Evolutionary conservation across 306 rosid species (phyloP).

Genomic region (Cicer cuneatum): DNA sequence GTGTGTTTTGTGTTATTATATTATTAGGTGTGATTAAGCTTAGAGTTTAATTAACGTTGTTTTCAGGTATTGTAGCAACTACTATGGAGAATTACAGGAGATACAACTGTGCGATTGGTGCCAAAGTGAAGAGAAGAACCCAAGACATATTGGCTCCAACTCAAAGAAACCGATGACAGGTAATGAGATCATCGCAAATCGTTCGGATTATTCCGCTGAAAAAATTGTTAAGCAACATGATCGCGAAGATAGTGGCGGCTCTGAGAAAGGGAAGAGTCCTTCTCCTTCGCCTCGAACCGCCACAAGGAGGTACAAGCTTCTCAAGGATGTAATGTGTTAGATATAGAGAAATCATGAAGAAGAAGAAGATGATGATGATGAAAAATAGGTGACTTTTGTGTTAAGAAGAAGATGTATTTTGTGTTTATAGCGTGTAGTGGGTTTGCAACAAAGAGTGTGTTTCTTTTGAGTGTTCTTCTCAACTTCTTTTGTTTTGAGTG

Average conservation of each 20-base stretch:
- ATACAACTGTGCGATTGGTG: constrained; percentile 95
- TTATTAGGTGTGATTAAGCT: constrained; percentile 24
- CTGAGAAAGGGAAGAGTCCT: constrained; percentile 62
- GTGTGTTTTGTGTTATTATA: neutral
- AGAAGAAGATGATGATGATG: neutral
- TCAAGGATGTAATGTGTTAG: constrained; percentile 97
- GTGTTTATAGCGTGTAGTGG: constrained; percentile 44
- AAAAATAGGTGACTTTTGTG: constrained; percentile 37
- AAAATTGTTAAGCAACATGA: constrained; percentile 69
- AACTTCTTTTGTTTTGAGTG: constrained; percentile 34
- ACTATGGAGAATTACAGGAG: constrained; percentile 74
- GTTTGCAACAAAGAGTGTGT: constrained; percentile 49
- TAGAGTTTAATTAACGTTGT: constrained; percentile 15
- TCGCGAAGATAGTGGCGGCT: constrained; percentile 51
- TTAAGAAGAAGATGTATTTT: constrained; percentile 33
- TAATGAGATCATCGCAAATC: constrained; percentile 49
- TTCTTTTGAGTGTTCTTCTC: constrained; percentile 32
- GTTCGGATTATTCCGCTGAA: constrained; percentile 72
- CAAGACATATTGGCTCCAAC: constrained; percentile 46
- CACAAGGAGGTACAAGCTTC: constrained; percentile 99
- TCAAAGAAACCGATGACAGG: constrained; percentile 56
- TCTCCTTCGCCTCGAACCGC: constrained; percentile 77
- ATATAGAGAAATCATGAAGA: constrained; percentile 20
- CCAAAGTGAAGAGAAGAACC: constrained; percentile 67
- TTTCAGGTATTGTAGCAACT: constrained; percentile 87